phyloP scores from a whole-genome alignment of 352 stramenopile species.

The Phytophthora multivora region DNA sequence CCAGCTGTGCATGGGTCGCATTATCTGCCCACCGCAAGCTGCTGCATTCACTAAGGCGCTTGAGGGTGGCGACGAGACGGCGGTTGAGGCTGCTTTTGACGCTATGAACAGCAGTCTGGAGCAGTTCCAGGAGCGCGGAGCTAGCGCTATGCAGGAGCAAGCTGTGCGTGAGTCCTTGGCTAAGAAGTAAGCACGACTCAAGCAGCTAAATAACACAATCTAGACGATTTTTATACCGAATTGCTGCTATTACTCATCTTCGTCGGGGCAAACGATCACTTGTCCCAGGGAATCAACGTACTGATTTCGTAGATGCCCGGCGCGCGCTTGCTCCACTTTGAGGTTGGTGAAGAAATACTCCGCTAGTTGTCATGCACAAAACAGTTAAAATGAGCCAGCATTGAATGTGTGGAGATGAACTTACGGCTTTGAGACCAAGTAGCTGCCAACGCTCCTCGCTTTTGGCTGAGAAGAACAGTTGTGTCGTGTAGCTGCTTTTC shows the following conservation, averaged over 20 bases:
- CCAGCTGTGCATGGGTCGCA: slow-evolving; percentile 89
- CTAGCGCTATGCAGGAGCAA: slow-evolving; percentile 73
- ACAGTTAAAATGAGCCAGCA: slow-evolving; percentile 13
- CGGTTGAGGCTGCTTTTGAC: slow-evolving; percentile 79
- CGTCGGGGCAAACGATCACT: slow-evolving; percentile 55
- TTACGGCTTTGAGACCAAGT: slow-evolving; percentile 64
- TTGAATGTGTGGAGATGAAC: not conserved
- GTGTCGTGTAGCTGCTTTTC: slow-evolving; percentile 37
- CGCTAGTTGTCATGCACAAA: slow-evolving; percentile 28
- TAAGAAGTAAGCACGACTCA: slow-evolving; percentile 40
- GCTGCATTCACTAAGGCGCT: slow-evolving; percentile 71
- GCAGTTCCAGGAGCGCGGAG: slow-evolving; percentile 80
- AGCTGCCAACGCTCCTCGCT: slow-evolving; percentile 47
- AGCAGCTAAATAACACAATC: slow-evolving; percentile 33
- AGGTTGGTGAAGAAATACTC: slow-evolving; percentile 50
- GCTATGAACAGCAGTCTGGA: slow-evolving; percentile 78
- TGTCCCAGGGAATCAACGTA: slow-evolving; percentile 57
- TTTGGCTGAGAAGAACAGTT: slow-evolving; percentile 38
- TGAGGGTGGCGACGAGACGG: slow-evolving; percentile 60
- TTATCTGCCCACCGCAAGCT: slow-evolving; percentile 81
- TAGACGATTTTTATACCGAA: slow-evolving; percentile 33
- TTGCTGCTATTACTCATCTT: slow-evolving; percentile 20
- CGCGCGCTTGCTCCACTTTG: slow-evolving; percentile 52
- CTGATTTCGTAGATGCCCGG: slow-evolving; percentile 61
- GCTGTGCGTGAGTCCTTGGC: slow-evolving; percentile 69